These are phyloP conservation scores for Phytopythium ostracodes DNA, from an alignment of 352 stramenopile genomes.

Conservation along the genomic window DNA sequence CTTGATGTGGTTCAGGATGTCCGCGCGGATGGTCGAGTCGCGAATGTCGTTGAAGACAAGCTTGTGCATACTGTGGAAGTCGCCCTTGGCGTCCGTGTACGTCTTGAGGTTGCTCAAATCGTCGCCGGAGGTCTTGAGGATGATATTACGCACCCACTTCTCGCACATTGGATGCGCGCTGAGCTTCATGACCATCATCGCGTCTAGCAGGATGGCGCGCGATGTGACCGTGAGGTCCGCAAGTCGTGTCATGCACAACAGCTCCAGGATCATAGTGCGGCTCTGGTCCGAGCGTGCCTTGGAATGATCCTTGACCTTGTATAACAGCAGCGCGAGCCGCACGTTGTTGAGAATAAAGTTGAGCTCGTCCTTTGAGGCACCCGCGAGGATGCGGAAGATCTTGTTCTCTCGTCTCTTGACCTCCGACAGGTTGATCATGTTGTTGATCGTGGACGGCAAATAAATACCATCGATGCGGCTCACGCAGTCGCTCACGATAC, in stretches of 20 bases:
- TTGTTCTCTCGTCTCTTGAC: constrained; percentile 89
- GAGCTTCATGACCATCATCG: constrained; percentile 97
- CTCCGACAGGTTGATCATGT: constrained; percentile 80
- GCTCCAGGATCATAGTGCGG: constrained; percentile 92
- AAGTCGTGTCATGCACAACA: constrained; percentile 92
- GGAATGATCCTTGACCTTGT: constrained; percentile 96
- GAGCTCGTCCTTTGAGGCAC: constrained; percentile 93
- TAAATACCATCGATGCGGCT: constrained; percentile 76
- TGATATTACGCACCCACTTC: constrained; percentile 96
- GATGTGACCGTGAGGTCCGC: constrained; percentile 91
- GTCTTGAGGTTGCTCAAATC: constrained; percentile 96
- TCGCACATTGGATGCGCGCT: constrained; percentile 92
- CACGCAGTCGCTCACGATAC: constrained; percentile 70
- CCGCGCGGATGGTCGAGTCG: constrained; percentile 74
- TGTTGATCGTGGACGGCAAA: constrained; percentile 86
- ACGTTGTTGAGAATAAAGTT: constrained; percentile 97
- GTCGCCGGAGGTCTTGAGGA: constrained; percentile 94
- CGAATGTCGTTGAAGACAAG: constrained; percentile 97
- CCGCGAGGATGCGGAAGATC: constrained; percentile 95
- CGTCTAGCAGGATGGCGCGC: constrained; percentile 91
- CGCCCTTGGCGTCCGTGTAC: constrained; percentile 94
- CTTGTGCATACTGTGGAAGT: constrained; percentile 98
- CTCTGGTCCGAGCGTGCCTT: constrained; percentile 70
- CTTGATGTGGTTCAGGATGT: constrained; percentile 96
- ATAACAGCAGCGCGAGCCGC: constrained; percentile 95